phyloP scores from a whole-genome alignment of 306 rosid species.

The Sicyos edulis region DNA sequence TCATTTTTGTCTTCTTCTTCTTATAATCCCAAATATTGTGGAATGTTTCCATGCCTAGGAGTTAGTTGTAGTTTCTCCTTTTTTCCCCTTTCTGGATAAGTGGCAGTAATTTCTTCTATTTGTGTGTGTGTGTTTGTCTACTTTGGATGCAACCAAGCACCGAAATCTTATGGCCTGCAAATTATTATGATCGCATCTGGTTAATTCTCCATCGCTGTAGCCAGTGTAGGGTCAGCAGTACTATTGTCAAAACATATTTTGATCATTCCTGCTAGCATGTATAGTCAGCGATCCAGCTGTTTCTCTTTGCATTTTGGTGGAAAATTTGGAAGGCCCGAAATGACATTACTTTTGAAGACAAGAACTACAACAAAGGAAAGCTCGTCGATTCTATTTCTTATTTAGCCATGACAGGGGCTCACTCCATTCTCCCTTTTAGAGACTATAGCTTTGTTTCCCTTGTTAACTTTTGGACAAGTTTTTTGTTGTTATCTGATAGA shows the following conservation, averaged over 20 bases:
- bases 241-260: constrained; percentile 1
- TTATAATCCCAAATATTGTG: not conserved
- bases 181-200: not conserved
- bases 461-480: too few species aligned
- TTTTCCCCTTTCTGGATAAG: not conserved
- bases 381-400: too few species aligned
- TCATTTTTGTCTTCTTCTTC: not conserved
- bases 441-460: too few species aligned
- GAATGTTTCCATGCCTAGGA: not conserved
- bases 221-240: not conserved
- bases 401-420: too few species aligned
- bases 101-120: not conserved
- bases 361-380: too few species aligned
- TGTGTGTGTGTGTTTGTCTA: not conserved
- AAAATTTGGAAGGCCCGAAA: too few species aligned
- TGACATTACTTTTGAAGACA: too few species aligned
- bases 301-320: too few species aligned
- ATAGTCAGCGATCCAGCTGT: too few species aligned
- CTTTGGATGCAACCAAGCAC: not conserved
- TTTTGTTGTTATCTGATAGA: too few species aligned
- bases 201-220: too few species aligned
- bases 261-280: not conserved
- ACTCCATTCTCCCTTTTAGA: too few species aligned
- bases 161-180: not conserved
- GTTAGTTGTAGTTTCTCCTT: not conserved